Percentiles rank a stretch among this genome's conserved stretches.
phyloP scores from a whole-genome alignment of 257 asterid species.

The Solanum raphanifolium region DNA sequence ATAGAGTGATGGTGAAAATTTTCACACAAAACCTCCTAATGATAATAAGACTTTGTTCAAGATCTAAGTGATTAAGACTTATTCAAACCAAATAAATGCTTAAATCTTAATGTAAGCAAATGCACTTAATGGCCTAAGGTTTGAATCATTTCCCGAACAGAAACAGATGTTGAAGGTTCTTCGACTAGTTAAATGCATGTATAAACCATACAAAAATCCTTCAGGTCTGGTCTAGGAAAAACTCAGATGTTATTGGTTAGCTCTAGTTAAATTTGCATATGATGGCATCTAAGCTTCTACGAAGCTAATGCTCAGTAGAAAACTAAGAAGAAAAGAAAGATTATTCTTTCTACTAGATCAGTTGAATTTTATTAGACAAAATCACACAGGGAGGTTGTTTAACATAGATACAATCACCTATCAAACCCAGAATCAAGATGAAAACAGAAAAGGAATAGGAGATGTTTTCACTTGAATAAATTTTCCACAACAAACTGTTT shows the following conservation, averaged over 20 bases:
- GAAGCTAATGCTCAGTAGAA: background rate
- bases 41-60: no score
- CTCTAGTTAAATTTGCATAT: background rate
- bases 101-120: background rate
- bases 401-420: background rate
- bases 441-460: background rate
- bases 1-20: no score
- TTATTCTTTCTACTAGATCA: background rate
- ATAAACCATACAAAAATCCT: background rate
- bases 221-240: background rate
- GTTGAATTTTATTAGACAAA: background rate
- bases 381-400: background rate
- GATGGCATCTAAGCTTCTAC: background rate
- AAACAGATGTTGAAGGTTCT: background rate
- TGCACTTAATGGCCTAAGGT: background rate
- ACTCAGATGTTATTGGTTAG: background rate
- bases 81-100: background rate
- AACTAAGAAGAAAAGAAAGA: background rate
- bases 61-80: no score
- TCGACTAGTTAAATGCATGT: background rate
- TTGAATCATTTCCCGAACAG: background rate
- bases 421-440: background rate
- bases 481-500: background rate
- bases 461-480: background rate
- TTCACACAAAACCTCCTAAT: no score